phyloP scores from a whole-genome alignment of 352 stramenopile genomes.

The Pythium vanterpoolii region DNA sequence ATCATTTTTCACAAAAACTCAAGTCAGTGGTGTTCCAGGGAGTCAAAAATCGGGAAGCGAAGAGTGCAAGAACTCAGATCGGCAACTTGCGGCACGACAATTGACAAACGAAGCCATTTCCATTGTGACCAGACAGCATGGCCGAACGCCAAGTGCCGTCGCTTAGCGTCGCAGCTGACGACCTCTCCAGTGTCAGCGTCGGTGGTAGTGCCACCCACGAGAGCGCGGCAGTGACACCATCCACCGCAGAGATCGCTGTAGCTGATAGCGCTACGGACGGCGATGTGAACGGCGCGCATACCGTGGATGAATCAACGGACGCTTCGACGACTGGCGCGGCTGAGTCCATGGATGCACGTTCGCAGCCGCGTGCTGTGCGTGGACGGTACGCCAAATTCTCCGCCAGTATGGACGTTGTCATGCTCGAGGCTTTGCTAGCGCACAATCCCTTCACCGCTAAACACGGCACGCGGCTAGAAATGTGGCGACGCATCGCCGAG shows the following conservation, averaged over 20 bases:
- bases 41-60: conserved; percentile 21
- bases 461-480: conserved; percentile 78
- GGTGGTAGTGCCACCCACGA: neutral
- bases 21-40: neutral
- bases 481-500: conserved; percentile 75
- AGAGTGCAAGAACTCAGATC: neutral
- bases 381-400: conserved; percentile 83
- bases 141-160: neutral
- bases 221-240: neutral
- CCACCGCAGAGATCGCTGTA: neutral
- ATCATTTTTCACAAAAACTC: conserved; percentile 26
- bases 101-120: conserved; percentile 12
- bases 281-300: conserved; percentile 8
- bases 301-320: neutral
- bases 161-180: neutral
- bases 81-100: conserved; percentile 3
- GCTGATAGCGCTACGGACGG: conserved; percentile 5
- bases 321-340: too few species aligned
- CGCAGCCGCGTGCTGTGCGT: conserved; percentile 29
- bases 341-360: too few species aligned
- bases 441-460: conserved; percentile 82
- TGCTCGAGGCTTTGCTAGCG: conserved; percentile 65
- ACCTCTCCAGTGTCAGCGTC: neutral
- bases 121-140: neutral
- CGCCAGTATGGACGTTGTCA: conserved; percentile 67